Evolutionary conservation across 2,329 filamentous ascomycete species (phyloP).

Genomic region (Didymellaceae sp.): DNA sequence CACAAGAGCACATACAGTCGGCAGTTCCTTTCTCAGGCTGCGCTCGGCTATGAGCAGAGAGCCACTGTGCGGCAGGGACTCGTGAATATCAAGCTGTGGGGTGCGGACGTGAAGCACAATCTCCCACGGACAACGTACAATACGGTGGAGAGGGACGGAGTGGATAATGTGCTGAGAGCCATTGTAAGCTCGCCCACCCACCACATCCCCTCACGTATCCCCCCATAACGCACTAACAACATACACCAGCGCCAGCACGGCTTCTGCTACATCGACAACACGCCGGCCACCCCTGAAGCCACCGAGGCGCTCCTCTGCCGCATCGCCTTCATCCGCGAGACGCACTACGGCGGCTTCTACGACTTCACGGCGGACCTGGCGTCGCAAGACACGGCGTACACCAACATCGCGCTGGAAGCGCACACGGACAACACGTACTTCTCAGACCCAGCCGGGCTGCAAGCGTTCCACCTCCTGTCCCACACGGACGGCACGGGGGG

Average conservation of each 20-base stretch:
- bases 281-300: slow-evolving; percentile 66
- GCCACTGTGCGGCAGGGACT: slow-evolving; percentile 42
- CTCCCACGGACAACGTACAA: slow-evolving; percentile 58
- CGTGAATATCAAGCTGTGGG: slow-evolving; percentile 50
- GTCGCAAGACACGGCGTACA: slow-evolving; percentile 90
- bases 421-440: slow-evolving; percentile 98
- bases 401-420: slow-evolving; percentile 77
- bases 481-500: slow-evolving; percentile 76
- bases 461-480: slow-evolving; percentile 90
- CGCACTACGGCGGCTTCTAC: slow-evolving; percentile 86
- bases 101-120: slow-evolving; percentile 31
- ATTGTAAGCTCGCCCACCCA: slow-evolving; percentile 63
- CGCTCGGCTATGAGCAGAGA: slow-evolving; percentile 47
- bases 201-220: neutral
- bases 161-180: slow-evolving; percentile 60
- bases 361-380: slow-evolving; percentile 91
- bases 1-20: slow-evolving; percentile 73
- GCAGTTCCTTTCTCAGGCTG: slow-evolving; percentile 61
- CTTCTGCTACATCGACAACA: slow-evolving; percentile 77
- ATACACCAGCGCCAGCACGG: slow-evolving; percentile 67
- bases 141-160: slow-evolving; percentile 66
- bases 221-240: neutral
- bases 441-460: slow-evolving; percentile 86
- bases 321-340: slow-evolving; percentile 86
- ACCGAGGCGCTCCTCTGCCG: slow-evolving; percentile 78